phyloP scores from a whole-genome alignment of 2,329 filamentous ascomycete species.

The Claviceps lovelessii region DNA sequence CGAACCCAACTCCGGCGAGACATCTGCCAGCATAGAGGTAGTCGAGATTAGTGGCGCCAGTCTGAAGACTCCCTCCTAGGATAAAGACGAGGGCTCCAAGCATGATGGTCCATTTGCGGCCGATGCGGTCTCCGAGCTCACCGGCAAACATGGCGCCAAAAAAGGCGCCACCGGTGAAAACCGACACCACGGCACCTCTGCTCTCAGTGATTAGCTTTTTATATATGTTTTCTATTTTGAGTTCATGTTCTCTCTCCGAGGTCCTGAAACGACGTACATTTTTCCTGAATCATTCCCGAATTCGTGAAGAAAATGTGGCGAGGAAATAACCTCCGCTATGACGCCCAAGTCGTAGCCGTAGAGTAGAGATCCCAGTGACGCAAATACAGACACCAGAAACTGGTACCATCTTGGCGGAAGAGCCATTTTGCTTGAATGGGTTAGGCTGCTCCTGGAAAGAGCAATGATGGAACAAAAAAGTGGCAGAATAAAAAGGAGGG shows the following conservation, averaged over 20 bases:
- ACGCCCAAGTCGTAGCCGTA: background rate
- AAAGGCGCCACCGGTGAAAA: background rate
- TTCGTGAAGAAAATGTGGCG: background rate
- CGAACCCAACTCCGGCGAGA: background rate
- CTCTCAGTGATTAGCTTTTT: background rate
- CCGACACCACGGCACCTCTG: background rate
- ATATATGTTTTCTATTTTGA: background rate
- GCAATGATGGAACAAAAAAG: background rate
- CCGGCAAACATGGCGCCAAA: background rate
- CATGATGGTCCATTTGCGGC: background rate
- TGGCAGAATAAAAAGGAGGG: background rate
- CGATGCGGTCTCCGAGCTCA: background rate
- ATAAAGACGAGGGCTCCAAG: background rate
- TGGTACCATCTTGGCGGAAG: background rate
- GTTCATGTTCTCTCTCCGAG: background rate
- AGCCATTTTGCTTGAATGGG: background rate
- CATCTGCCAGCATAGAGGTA: background rate
- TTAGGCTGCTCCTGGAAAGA: background rate
- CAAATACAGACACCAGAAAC: background rate
- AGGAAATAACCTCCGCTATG: background rate
- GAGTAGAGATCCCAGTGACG: background rate
- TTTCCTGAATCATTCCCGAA: background rate
- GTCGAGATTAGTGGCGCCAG: background rate
- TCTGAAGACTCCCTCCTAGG: background rate
- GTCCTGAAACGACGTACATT: background rate